Percentiles rank a stretch among this genome's conserved stretches.
phyloP scores from a whole-genome alignment of 768 basidiomycete genomes.

The Collybia sp. region DNA sequence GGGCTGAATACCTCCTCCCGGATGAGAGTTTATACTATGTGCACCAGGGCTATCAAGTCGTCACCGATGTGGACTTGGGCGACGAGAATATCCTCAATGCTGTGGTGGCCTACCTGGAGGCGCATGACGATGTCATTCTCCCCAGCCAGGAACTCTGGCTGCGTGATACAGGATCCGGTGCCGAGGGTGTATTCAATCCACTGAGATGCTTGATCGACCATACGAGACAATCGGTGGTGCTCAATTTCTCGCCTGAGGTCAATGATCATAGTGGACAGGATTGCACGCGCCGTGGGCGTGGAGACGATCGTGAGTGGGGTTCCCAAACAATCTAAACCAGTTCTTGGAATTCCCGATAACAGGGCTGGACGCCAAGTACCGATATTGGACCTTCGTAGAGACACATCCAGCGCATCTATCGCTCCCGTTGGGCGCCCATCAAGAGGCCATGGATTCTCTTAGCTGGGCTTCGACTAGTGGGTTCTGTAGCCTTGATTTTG shows the following conservation, averaged over 20 bases:
- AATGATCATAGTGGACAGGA: constrained; percentile 19
- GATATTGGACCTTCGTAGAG: constrained; percentile 66
- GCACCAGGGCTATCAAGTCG: constrained; percentile 54
- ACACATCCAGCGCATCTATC: constrained; percentile 39
- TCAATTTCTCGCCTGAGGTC: background rate
- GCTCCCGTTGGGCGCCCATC: constrained; percentile 49
- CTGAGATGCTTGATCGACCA: constrained; percentile 66
- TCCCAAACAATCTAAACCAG: background rate
- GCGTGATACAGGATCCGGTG: constrained; percentile 27
- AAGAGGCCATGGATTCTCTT: constrained; percentile 70
- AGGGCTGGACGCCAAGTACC: constrained; percentile 74
- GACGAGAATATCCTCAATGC: constrained; percentile 42
- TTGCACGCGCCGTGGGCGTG: constrained; percentile 16
- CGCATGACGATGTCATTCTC: constrained; percentile 21
- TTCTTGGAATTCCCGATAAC: background rate
- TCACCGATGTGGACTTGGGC: constrained; percentile 71
- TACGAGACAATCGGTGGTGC: constrained; percentile 43
- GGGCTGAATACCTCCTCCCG: constrained; percentile 74
- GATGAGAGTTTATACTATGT: constrained; percentile 68
- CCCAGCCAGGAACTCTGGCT: constrained; percentile 59
- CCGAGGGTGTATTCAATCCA: constrained; percentile 27
- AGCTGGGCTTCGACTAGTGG: constrained; percentile 79
- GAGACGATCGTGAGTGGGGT: constrained; percentile 41
- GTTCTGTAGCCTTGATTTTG: constrained; percentile 4
- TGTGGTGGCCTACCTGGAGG: constrained; percentile 44